Percentiles rank a stretch among this genome's conserved stretches.
Evolutionary conservation across 345 rosid genomes (phyloP).

Genomic region (Trapa incisa): DNA sequence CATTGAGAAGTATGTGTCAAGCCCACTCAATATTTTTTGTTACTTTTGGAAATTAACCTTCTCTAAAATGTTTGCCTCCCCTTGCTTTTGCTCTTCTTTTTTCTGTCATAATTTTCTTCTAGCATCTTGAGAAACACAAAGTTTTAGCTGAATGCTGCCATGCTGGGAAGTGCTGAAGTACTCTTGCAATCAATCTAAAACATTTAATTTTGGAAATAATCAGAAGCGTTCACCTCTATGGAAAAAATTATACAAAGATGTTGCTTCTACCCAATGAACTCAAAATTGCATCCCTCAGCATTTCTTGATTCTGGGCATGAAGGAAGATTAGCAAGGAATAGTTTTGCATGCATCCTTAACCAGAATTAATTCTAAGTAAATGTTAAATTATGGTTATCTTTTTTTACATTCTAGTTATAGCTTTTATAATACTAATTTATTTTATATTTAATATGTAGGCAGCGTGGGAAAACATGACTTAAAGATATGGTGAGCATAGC

Average conservation of each 20-base stretch:
- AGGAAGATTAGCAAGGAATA: too few species aligned
- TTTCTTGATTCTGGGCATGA: too few species aligned
- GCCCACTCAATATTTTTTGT: background rate
- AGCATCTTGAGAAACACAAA: background rate
- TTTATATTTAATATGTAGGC: too few species aligned
- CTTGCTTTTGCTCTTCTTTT: background rate
- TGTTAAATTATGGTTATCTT: too few species aligned
- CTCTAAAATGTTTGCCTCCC: background rate
- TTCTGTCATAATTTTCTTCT: background rate
- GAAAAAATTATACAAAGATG: constrained; percentile 40
- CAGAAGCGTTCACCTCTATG: constrained; percentile 44
- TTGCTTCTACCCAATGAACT: background rate
- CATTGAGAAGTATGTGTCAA: background rate
- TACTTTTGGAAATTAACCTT: background rate
- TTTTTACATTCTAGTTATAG: too few species aligned
- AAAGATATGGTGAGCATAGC: too few species aligned
- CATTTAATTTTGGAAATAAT: background rate
- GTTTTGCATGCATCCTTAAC: too few species aligned
- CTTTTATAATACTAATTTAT: too few species aligned
- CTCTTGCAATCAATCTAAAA: background rate
- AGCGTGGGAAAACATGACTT: too few species aligned
- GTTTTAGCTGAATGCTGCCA: background rate
- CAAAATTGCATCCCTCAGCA: too few species aligned
- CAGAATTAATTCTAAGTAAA: too few species aligned
- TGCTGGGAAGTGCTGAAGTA: background rate